Conservation (phyloP, 2,329 filamentous ascomycete species). For the Pseudomassariella vexata region DNA sequence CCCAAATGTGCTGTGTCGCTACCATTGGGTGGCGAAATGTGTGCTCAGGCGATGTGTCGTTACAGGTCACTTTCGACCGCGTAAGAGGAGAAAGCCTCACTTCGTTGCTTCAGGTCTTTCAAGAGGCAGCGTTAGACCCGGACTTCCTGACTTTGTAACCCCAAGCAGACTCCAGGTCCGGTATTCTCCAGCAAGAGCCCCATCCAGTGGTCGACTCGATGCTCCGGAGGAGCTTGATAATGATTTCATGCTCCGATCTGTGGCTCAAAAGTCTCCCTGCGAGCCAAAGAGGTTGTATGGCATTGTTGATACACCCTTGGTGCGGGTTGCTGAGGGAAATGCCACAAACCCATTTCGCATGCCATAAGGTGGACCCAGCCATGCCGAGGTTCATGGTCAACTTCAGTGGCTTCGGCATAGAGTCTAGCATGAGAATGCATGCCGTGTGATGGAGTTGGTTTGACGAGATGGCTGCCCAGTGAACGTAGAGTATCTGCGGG, state of each 20-base stretch:
- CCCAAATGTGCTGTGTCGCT: too few species aligned
- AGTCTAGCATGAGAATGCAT: slow-evolving; percentile 44
- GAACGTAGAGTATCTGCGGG: slow-evolving; percentile 44
- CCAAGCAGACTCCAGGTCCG: slow-evolving; percentile 40
- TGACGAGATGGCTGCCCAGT: slow-evolving; percentile 50
- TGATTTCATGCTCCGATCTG: slow-evolving; percentile 31
- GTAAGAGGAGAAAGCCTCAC: too few species aligned
- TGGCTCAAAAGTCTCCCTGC: slow-evolving; percentile 50
- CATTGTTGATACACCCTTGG: slow-evolving; percentile 50
- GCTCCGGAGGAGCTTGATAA: slow-evolving; percentile 38
- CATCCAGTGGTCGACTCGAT: slow-evolving; percentile 49
- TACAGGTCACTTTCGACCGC: too few species aligned
- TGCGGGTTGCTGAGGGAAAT: slow-evolving; percentile 52
- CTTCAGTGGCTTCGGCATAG: slow-evolving; percentile 26
- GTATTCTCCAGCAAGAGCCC: slow-evolving; percentile 47
- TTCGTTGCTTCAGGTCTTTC: too few species aligned
- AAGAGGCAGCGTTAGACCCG: too few species aligned
- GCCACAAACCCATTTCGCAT: slow-evolving; percentile 48
- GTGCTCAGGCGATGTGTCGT: too few species aligned
- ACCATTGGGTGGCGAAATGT: too few species aligned
- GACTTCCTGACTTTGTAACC: slow-evolving; percentile 25
- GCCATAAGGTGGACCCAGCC: slow-evolving; percentile 42
- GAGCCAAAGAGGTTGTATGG: slow-evolving; percentile 52
- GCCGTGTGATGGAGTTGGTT: slow-evolving; percentile 54
- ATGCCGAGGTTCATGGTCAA: slow-evolving; percentile 11